Evolutionary conservation across 495 filamentous ascomycete genomes (phyloP).

Genomic region (Sabuloglossum arenarium): DNA sequence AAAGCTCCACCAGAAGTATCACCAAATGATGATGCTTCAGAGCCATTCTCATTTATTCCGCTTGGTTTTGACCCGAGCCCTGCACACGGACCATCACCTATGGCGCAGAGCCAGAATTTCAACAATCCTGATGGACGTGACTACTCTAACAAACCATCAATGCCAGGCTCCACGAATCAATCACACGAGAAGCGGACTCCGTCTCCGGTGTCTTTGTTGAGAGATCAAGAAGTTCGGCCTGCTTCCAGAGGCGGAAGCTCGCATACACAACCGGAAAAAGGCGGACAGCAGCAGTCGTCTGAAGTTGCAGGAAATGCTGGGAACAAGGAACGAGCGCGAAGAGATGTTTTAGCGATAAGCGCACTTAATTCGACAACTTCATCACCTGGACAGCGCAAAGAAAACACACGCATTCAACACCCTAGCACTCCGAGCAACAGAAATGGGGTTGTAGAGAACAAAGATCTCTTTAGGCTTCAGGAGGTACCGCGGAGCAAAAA

Average conservation of each 20-base stretch:
- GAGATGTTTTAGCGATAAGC: background rate
- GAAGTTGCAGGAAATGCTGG: background rate
- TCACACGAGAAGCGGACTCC: constrained; percentile 8
- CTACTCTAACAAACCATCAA: constrained; percentile 24
- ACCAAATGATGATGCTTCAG: constrained; percentile 25
- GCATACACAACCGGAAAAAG: background rate
- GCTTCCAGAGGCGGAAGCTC: background rate
- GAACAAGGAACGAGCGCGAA: background rate
- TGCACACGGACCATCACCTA: constrained; percentile 33
- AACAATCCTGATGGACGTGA: constrained; percentile 16
- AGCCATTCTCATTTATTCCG: constrained; percentile 63
- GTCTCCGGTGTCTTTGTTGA: background rate
- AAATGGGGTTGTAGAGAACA: background rate
- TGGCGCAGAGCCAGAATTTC: constrained; percentile 2
- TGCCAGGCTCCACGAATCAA: constrained; percentile 4
- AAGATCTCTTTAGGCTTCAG: constrained; percentile 50
- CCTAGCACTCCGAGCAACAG: background rate
- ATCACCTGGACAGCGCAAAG: background rate
- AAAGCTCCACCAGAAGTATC: constrained; percentile 15
- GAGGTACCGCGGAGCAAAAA: constrained; percentile 53
- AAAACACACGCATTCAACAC: background rate
- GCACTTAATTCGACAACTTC: background rate
- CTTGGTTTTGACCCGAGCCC: constrained; percentile 74
- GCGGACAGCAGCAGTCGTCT: background rate
- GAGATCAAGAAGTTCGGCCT: background rate